Evolutionary conservation across 1,284 basidiomycete species (phyloP).

Genomic region (Termitomyces sp.): DNA sequence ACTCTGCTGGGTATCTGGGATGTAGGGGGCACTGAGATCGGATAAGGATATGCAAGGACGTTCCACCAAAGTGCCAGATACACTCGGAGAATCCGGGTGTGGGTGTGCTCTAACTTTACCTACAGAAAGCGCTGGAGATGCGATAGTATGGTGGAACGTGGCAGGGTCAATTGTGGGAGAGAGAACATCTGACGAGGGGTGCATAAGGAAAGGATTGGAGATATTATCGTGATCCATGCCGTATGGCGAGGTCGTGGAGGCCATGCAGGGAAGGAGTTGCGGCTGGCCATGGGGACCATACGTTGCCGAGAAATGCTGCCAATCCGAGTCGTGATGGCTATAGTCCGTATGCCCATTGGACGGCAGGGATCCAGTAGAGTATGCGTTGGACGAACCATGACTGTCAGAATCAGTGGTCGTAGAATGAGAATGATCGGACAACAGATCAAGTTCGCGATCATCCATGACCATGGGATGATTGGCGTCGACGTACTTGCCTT

Average conservation of each 20-base stretch:
- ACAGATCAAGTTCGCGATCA: conserved; percentile 13
- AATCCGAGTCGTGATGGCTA: conserved; percentile 6
- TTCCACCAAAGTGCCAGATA: conserved; percentile 7
- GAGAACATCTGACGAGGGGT: background rate
- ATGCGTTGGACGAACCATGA: conserved; percentile 13
- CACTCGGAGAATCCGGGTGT: conserved; percentile 8
- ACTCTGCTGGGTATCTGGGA: conserved; percentile 8
- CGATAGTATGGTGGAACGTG: conserved; percentile 8
- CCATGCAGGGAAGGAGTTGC: conserved; percentile 6
- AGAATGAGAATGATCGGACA: conserved; percentile 17
- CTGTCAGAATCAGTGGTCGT: conserved; percentile 16
- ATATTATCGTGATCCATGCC: conserved; percentile 1
- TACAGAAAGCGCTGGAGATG: background rate
- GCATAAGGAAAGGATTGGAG: conserved; percentile 6
- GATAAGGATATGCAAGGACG: conserved; percentile 15
- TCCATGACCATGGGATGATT: conserved; percentile 11
- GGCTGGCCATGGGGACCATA: conserved; percentile 10
- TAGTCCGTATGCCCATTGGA: conserved; percentile 4
- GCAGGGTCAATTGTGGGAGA: conserved; percentile 10
- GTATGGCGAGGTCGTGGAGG: background rate
- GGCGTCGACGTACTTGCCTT: conserved; percentile 9
- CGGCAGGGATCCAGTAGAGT: conserved; percentile 7
- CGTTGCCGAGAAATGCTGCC: conserved; percentile 9
- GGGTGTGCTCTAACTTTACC: conserved; percentile 7
- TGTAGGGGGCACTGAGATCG: conserved; percentile 17